phyloP scores from a whole-genome alignment of 2,329 filamentous ascomycete species.

The Ophioceras dolichostomum region DNA sequence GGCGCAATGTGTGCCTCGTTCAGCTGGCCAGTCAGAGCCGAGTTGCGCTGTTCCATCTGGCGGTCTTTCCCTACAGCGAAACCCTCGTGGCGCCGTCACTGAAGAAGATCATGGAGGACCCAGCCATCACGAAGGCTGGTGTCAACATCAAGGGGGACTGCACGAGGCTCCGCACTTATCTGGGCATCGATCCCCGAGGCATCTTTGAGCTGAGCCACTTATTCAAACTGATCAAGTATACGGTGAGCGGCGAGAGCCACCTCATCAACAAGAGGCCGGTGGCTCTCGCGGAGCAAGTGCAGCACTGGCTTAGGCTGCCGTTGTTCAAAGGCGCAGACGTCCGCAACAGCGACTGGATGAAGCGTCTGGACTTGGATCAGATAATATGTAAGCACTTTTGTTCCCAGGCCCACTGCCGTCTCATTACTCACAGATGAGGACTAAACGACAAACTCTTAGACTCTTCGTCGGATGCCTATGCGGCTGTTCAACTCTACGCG shows the following conservation, averaged over 20 bases:
- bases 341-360: conserved; percentile 64
- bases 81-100: conserved; percentile 62
- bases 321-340: conserved; percentile 62
- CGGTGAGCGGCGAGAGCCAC: conserved; percentile 31
- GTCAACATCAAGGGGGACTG: conserved; percentile 63
- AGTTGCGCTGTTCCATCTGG: conserved; percentile 73
- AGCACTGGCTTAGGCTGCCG: conserved; percentile 60
- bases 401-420: no score
- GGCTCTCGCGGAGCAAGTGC: conserved; percentile 54
- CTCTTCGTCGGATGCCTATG: conserved; percentile 76
- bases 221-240: conserved; percentile 64
- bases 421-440: no score
- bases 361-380: conserved; percentile 48
- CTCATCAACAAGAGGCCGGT: conserved; percentile 56
- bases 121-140: conserved; percentile 59
- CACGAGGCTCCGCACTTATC: conserved; percentile 52
- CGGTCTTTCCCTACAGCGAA: conserved; percentile 39
- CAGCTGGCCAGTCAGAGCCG: conserved; percentile 69
- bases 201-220: conserved; percentile 75
- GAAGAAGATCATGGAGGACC: conserved; percentile 58
- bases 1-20: conserved; percentile 66
- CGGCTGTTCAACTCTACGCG: conserved; percentile 60
- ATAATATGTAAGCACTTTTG: no score
- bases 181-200: conserved; percentile 52
- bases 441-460: no score